These are phyloP conservation scores for Malus hybrid DNA, from an alignment of 331 rosid species.

Conservation along the genomic window DNA sequence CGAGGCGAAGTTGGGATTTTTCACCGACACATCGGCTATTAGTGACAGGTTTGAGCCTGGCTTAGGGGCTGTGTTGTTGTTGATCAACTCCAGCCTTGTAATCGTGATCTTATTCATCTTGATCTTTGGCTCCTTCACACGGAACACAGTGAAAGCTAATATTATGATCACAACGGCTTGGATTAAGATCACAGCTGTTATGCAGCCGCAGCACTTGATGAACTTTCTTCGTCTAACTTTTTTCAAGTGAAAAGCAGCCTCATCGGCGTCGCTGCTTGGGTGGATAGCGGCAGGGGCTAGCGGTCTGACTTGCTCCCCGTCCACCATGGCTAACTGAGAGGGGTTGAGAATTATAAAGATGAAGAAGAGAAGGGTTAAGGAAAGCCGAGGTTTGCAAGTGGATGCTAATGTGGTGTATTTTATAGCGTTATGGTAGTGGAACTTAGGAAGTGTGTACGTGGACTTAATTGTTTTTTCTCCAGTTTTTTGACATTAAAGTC, in stretches of 20 bases:
- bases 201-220: constrained; percentile 31
- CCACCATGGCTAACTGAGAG: constrained; percentile 29
- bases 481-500: not conserved
- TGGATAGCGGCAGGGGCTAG: constrained; percentile 25
- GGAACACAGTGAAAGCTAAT: constrained; percentile 42
- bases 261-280: constrained; percentile 13
- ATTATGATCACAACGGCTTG: constrained; percentile 18
- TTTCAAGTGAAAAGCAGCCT: not conserved
- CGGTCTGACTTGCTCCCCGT: constrained; percentile 46
- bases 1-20: constrained; percentile 53
- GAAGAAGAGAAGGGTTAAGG: not conserved
- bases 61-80: constrained; percentile 14
- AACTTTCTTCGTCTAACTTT: constrained; percentile 5
- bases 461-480: not conserved
- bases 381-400: not conserved
- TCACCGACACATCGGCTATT: constrained; percentile 42
- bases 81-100: constrained; percentile 28
- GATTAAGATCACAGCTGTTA: constrained; percentile 9
- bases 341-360: not conserved
- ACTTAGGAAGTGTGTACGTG: not conserved
- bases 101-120: constrained; percentile 35
- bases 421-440: not conserved
- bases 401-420: not conserved
- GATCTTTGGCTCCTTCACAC: constrained; percentile 41
- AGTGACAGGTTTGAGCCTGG: constrained; percentile 45